These are phyloP conservation scores for Podospora pseudopauciseta DNA, from an alignment of 495 filamentous ascomycete species.

Conservation along the genomic window DNA sequence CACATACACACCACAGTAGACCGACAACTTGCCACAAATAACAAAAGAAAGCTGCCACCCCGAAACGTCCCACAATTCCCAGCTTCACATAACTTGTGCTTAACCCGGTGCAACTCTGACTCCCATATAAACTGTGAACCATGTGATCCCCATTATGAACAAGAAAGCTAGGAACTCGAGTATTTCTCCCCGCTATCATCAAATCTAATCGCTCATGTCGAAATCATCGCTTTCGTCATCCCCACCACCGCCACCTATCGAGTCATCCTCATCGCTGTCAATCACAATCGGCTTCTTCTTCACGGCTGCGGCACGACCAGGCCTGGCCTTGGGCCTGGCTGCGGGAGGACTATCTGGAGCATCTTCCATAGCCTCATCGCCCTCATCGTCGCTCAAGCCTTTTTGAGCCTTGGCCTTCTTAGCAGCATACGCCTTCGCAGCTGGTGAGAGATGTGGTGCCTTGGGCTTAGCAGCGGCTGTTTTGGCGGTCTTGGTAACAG, in stretches of 20 bases:
- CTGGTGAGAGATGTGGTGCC: conserved; percentile 55
- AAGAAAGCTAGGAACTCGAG: neutral
- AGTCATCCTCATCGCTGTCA: conserved; percentile 45
- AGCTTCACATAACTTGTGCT: neutral
- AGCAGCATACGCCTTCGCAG: conserved; percentile 76
- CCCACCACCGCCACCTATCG: conserved; percentile 30
- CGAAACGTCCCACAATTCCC: neutral
- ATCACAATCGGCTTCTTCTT: conserved; percentile 41
- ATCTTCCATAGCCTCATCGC: conserved; percentile 35
- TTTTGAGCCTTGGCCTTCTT: conserved; percentile 59
- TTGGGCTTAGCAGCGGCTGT: conserved; percentile 17
- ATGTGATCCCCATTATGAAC: neutral
- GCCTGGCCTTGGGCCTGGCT: conserved; percentile 41
- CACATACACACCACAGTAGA: neutral
- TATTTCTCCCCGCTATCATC: neutral
- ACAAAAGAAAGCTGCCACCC: conserved; percentile 10
- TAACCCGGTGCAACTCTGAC: neutral
- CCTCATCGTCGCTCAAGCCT: conserved; percentile 35
- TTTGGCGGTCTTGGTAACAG: neutral
- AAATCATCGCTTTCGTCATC: conserved; percentile 25
- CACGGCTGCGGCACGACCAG: conserved; percentile 44
- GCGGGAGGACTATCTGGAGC: conserved; percentile 39
- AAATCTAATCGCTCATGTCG: conserved; percentile 26
- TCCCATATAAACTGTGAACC: neutral
- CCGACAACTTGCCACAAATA: conserved; percentile 5